phyloP scores from a whole-genome alignment of 1,284 basidiomycete species.

The Ceratorhiza oryzae-sativae region DNA sequence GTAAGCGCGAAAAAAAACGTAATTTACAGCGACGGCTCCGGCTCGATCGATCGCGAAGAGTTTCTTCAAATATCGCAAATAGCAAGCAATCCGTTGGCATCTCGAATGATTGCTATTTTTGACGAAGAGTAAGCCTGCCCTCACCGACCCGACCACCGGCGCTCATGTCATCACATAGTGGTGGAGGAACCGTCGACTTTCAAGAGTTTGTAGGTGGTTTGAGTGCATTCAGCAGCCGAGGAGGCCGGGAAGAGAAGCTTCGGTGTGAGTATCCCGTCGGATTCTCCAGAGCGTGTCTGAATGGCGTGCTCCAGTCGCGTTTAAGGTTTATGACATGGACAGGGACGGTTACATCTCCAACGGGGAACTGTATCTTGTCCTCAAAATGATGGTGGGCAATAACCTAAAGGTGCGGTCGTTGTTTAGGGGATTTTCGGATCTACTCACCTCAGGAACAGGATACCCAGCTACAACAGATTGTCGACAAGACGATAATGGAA shows the following conservation, averaged over 20 bases:
- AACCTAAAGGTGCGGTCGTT: constrained; percentile 81
- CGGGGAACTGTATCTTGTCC: constrained; percentile 95
- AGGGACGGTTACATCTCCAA: constrained; percentile 98
- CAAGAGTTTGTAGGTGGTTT: constrained; percentile 98
- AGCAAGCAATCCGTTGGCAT: constrained; percentile 95
- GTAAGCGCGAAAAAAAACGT: constrained; percentile 4
- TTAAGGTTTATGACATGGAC: constrained; percentile 99
- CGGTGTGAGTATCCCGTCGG: constrained; percentile 69
- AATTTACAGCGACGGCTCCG: constrained; percentile 81
- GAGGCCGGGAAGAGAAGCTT: constrained; percentile 95
- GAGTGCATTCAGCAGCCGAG: constrained; percentile 96
- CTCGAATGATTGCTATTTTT: constrained; percentile 98
- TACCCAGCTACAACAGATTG: constrained; percentile 98
- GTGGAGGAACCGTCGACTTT: constrained; percentile 98
- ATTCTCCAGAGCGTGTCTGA: not conserved
- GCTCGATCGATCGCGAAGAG: constrained; percentile 98
- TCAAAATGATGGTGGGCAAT: constrained; percentile 99
- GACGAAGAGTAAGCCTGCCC: constrained; percentile 86
- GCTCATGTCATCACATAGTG: constrained; percentile 58
- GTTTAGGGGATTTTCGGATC: constrained; percentile 7
- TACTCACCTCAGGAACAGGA: constrained; percentile 62
- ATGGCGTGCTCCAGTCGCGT: constrained; percentile 70
- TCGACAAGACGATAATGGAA: constrained; percentile 99
- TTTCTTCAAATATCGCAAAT: constrained; percentile 99
- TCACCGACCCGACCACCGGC: not conserved